These are phyloP conservation scores for Hortiboletus flavorubellus DNA, from an alignment of 768 basidiomycete genomes.

Conservation along the genomic window DNA sequence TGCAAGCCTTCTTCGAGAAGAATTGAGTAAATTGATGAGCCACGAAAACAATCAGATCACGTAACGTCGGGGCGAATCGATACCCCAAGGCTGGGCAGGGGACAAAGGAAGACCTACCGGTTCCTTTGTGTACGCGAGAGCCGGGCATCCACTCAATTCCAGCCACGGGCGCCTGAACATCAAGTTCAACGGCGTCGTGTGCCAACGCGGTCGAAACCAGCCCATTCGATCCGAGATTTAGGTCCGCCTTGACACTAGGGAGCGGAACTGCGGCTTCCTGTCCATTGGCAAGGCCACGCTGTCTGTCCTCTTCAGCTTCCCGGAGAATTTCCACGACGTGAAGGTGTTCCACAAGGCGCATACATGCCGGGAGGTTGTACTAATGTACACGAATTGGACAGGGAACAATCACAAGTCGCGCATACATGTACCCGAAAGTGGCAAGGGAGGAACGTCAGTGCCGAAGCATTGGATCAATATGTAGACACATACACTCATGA, in stretches of 20 bases:
- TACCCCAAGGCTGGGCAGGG: neutral
- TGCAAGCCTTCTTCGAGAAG: conserved; percentile 18
- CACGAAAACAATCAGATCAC: neutral
- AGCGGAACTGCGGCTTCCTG: neutral
- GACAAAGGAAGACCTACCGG: conserved; percentile 5
- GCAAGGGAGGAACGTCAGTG: neutral
- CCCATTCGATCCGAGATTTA: neutral
- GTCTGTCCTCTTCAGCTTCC: conserved; percentile 48
- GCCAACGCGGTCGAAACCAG: neutral
- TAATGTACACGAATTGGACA: conserved; percentile 21
- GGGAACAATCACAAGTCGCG: neutral
- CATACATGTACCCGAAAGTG: conserved; percentile 14
- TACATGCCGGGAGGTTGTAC: conserved; percentile 74
- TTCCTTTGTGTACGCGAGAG: neutral
- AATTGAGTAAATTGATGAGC: neutral
- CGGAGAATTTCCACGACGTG: conserved; percentile 69
- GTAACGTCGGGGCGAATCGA: neutral
- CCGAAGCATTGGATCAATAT: neutral
- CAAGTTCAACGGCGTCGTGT: neutral
- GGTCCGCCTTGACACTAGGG: neutral
- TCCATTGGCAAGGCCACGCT: conserved; percentile 43
- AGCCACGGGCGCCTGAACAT: neutral
- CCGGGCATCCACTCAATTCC: neutral
- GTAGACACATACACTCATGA: conserved; percentile 55
- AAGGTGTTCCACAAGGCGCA: conserved; percentile 70